Base-by-base conservation (phyloP, 768 basidiomycete species). In the Tulasnella sp. region DNA sequence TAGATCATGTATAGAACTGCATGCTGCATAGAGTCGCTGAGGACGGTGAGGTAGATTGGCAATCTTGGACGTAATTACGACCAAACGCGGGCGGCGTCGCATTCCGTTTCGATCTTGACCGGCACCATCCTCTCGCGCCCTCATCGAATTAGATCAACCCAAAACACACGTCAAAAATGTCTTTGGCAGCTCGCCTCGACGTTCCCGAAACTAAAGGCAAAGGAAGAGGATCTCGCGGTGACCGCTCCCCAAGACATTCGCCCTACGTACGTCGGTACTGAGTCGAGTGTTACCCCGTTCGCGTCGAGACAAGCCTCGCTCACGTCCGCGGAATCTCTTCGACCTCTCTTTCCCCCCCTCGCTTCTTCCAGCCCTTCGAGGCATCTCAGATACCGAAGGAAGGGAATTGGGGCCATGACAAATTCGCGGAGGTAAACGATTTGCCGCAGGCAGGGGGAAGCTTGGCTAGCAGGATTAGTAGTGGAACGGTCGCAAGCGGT, bases 381-480 rank as follows among this genome's bases (percentile, higher is more conserved):
- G 34, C 34, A n/a, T n/a, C n/a, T n/a, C n/a, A n/a, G 7, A 38
- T 38, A 38, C 57, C 57, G 8, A 43, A 38, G 54, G 57, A 59
- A 11, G 57, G 57, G 7, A 49, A 49, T 25, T 59, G 57, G 57
- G 38, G 30, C 34, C 57, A 59, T 38, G 57, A 59, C 57, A 59
- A 59, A 31, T 59, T 59, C 49, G 57, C 57, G 21, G 57, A 59
- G 48, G 30, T 49, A 24, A 59, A 59, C 38, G 57, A 59, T 27
- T 43, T 56, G 27, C 54, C 54, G 9, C 27, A 27, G 12, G 46
- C 25, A 19, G 57, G 34, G 19, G 57, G 57, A 7, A 46, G 31
- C n/a, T 43, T 59, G 31, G 46, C 57, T 4, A 51, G 48, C n/a
- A 49, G 57, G 21, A 59, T 59, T 7, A 49, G 48, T 31, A 48